Conservation (phyloP, 108 stramenopile genomes). For the Skeletonema potamos region DNA sequence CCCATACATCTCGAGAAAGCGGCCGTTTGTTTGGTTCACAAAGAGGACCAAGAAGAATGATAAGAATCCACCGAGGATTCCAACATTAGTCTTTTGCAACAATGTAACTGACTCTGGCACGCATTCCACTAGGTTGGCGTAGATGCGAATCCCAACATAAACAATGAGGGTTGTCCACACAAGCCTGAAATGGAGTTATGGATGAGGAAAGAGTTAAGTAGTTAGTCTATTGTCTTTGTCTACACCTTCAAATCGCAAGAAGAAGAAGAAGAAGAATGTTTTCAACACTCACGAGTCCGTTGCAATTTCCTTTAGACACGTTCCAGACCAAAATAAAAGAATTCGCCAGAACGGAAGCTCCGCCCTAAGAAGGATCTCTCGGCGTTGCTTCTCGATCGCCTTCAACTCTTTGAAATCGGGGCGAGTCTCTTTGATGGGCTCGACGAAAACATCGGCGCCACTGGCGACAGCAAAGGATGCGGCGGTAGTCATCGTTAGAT, state of each 20-base stretch:
- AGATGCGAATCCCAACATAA: slow-evolving; percentile 26
- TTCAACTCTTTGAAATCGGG: slow-evolving; percentile 15
- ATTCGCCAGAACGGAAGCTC: slow-evolving; percentile 25
- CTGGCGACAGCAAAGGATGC: not conserved
- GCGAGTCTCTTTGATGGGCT: not conserved
- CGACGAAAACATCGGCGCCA: not conserved
- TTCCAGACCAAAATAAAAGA: slow-evolving; percentile 13
- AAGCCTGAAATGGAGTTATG: slow-evolving; percentile 18
- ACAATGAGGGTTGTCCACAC: slow-evolving; percentile 47
- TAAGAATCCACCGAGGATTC: slow-evolving; percentile 47
- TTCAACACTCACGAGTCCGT: too few relatives aligned
- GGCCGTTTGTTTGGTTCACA: slow-evolving; percentile 43
- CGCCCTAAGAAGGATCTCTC: slow-evolving; percentile 12
- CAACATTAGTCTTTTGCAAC: slow-evolving; percentile 16
- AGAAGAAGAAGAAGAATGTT: too few relatives aligned
- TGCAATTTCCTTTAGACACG: slow-evolving; percentile 11
- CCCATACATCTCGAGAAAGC: slow-evolving; percentile 44
- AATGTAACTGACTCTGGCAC: slow-evolving; percentile 17
- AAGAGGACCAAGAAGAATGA: slow-evolving; percentile 61
- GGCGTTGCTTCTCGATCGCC: slow-evolving; percentile 11
- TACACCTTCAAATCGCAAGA: too few relatives aligned
- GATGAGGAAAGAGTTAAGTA: too few relatives aligned
- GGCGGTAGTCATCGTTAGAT: too few relatives aligned
- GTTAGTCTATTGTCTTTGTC: too few relatives aligned
- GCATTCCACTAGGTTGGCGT: slow-evolving; percentile 10